Conservation (phyloP, 2,329 filamentous ascomycete species). For the Alternaria viburni region DNA sequence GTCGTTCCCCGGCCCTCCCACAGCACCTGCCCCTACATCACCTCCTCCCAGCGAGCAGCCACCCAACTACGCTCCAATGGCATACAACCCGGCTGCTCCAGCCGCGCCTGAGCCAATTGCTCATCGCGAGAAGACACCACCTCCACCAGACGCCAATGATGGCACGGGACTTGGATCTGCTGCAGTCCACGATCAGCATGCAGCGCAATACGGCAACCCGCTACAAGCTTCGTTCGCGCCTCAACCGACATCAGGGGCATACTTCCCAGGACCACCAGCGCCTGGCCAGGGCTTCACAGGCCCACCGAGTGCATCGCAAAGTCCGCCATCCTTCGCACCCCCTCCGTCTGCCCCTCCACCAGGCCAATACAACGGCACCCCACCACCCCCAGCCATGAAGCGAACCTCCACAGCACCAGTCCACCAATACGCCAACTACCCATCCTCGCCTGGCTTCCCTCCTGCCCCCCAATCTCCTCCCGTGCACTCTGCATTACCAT, state of each 20-base stretch:
- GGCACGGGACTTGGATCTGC: constrained; percentile 53
- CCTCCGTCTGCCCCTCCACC: constrained; percentile 42
- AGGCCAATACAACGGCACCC: constrained; percentile 27
- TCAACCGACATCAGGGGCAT: constrained; percentile 44
- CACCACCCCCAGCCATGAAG: constrained; percentile 36
- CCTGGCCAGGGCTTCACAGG: constrained; percentile 44
- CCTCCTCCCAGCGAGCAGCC: constrained; percentile 42
- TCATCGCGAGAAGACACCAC: constrained; percentile 80
- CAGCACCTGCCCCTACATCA: constrained; percentile 36
- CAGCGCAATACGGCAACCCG: constrained; percentile 38
- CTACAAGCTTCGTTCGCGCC: constrained; percentile 43
- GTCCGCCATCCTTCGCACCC: constrained; percentile 48
- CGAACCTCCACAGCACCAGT: constrained; percentile 40
- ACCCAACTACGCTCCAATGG: constrained; percentile 66
- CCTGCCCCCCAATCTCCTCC: constrained; percentile 38
- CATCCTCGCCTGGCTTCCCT: constrained; percentile 39
- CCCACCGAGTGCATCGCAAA: constrained; percentile 42
- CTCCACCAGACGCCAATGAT: constrained; percentile 69
- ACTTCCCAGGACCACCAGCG: constrained; percentile 52
- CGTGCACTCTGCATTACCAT: constrained; percentile 44
- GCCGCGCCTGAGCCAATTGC: constrained; percentile 74
- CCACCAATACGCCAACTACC: constrained; percentile 50
- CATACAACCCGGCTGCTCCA: constrained; percentile 81
- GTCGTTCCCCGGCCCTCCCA: constrained; percentile 48
- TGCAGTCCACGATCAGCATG: constrained; percentile 48